phyloP scores from a whole-genome alignment of 2,329 filamentous ascomycete species.

The Fusarium dlaminii region DNA sequence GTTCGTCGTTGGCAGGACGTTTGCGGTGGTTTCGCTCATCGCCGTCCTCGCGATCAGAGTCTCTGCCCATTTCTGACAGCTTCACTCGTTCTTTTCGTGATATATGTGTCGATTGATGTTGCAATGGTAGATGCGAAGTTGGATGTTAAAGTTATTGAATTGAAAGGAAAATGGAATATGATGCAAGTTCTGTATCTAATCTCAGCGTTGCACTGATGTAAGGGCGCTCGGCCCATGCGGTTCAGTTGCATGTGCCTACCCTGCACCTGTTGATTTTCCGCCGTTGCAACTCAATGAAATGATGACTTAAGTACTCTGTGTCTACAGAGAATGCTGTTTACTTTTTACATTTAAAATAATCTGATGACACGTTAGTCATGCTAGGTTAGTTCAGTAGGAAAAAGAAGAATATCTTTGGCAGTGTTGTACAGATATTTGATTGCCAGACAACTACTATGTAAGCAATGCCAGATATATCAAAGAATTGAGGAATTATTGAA shows the following conservation, averaged over 20 bases:
- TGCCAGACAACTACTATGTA: too few species aligned
- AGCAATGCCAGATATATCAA: neutral
- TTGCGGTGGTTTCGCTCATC: conserved; percentile 43
- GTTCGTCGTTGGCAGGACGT: conserved; percentile 48
- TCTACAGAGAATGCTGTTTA: neutral
- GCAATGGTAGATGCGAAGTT: neutral
- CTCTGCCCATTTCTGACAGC: conserved; percentile 23
- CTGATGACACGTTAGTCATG: too few species aligned
- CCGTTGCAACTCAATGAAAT: neutral
- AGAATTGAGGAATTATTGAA: neutral
- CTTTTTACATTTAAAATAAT: too few species aligned
- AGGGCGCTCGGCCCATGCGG: conserved; percentile 25
- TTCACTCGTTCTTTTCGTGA: neutral
- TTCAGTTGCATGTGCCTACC: neutral
- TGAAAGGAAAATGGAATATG: neutral
- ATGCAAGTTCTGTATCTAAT: conserved; percentile 17
- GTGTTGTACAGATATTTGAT: neutral
- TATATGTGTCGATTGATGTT: neutral
- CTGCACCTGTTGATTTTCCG: conserved; percentile 19
- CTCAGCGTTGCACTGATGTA: neutral
- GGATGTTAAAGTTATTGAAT: neutral
- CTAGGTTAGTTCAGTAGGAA: too few species aligned
- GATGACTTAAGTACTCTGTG: neutral
- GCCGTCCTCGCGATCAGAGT: conserved; percentile 16
- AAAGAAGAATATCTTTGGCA: neutral